Conservation (phyloP, 345 rosid species). For the Heritiera littoralis region DNA sequence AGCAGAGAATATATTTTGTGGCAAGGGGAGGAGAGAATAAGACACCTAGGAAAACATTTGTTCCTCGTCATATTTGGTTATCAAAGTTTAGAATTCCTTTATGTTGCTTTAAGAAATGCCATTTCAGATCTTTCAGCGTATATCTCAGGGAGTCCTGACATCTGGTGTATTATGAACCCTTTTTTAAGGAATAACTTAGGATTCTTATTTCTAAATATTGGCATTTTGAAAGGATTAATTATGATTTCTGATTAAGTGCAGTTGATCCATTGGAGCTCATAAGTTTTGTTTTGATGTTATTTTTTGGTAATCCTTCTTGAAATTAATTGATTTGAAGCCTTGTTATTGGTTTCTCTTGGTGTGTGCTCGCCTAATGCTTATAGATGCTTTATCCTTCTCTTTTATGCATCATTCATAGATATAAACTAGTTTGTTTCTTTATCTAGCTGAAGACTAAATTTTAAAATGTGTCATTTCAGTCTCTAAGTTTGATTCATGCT, state of each 20-base stretch:
- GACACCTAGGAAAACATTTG: too few relatives aligned
- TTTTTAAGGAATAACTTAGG: not conserved
- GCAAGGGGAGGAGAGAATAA: too few relatives aligned
- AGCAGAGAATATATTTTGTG: too few relatives aligned
- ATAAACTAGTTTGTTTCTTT: not conserved
- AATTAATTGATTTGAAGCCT: not conserved
- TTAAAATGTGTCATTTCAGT: not conserved
- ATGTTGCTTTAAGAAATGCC: not conserved
- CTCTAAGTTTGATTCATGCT: constrained; percentile 9
- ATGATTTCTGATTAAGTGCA: not conserved
- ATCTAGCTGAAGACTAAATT: not conserved
- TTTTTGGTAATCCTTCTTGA: too few relatives aligned
- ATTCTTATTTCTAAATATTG: not conserved
- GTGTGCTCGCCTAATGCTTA: not conserved
- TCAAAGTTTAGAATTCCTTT: too few relatives aligned
- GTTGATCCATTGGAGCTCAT: not conserved
- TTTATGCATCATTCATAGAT: not conserved
- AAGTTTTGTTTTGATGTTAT: not conserved
- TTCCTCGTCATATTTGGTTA: too few relatives aligned
- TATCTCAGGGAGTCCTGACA: not conserved
- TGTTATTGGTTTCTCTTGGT: not conserved
- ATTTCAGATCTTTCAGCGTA: not conserved
- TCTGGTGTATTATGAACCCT: not conserved
- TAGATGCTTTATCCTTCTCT: not conserved
- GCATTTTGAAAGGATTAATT: not conserved